Conservation (phyloP, 169 alveolate species). For the Pseudocohnilembus persalinus region DNA sequence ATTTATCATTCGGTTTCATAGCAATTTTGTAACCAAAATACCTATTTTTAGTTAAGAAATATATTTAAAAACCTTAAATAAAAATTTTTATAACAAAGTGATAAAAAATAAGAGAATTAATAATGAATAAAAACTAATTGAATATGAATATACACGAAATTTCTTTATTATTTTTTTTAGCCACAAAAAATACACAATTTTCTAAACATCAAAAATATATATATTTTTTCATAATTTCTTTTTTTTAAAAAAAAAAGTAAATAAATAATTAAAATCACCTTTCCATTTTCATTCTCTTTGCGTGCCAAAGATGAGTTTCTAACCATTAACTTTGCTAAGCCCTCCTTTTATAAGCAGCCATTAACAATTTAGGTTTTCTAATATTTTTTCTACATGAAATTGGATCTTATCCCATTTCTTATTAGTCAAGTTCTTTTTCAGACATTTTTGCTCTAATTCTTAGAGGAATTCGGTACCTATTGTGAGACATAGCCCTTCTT, state of each 20-base stretch:
- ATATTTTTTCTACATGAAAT: slow-evolving; percentile 55
- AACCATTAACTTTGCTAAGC: slow-evolving; percentile 85
- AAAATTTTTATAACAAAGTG: too few species aligned
- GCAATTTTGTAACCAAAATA: slow-evolving; percentile 86
- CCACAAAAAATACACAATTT: background rate
- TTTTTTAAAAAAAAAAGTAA: background rate
- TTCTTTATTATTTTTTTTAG: background rate
- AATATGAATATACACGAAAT: background rate
- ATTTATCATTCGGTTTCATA: slow-evolving; percentile 68
- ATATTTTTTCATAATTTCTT: background rate
- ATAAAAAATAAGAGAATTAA: background rate
- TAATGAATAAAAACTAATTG: background rate
- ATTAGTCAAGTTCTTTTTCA: slow-evolving; percentile 63
- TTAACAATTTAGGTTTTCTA: slow-evolving; percentile 59
- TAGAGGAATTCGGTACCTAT: slow-evolving; percentile 91
- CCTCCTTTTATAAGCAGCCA: slow-evolving; percentile 62
- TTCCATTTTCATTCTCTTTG: slow-evolving; percentile 91
- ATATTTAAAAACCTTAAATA: too few species aligned
- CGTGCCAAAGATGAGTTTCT: slow-evolving; percentile 93
- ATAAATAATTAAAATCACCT: slow-evolving; percentile 57
- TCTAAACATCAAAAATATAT: background rate
- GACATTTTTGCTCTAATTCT: slow-evolving; percentile 74
- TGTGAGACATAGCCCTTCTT: slow-evolving; percentile 95
- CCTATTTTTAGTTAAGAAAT: background rate
- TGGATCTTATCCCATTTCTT: slow-evolving; percentile 51